phyloP scores from a whole-genome alignment of 2,329 filamentous ascomycete genomes.

The Sporothrix variecibatus region DNA sequence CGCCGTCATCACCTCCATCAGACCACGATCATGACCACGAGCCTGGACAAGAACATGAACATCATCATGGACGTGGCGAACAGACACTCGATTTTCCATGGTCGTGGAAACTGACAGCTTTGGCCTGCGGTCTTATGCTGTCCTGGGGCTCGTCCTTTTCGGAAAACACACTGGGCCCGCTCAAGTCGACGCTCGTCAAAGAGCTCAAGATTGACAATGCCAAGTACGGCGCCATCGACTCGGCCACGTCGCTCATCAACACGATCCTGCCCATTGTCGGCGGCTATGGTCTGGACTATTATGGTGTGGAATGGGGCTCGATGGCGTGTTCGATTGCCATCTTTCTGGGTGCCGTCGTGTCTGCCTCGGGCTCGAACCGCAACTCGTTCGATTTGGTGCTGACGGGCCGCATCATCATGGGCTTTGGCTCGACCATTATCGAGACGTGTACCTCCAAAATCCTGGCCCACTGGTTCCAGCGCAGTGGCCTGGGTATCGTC shows the following conservation, averaged over 20 bases:
- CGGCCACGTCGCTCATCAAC: slow-evolving; percentile 35
- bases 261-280: slow-evolving; percentile 35
- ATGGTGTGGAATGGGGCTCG: slow-evolving; percentile 36
- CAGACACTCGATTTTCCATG: slow-evolving; percentile 33
- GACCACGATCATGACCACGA: slow-evolving; percentile 7
- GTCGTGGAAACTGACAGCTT: slow-evolving; percentile 33
- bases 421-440: slow-evolving; percentile 36
- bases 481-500: slow-evolving; percentile 31
- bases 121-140: slow-evolving; percentile 32
- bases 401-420: slow-evolving; percentile 34
- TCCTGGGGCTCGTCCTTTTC: slow-evolving; percentile 36
- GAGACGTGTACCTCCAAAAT: slow-evolving; percentile 37
- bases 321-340: slow-evolving; percentile 33
- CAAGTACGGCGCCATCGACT: slow-evolving; percentile 33
- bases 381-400: slow-evolving; percentile 33
- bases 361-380: slow-evolving; percentile 33
- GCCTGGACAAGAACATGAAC: background rate
- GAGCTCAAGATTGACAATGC: slow-evolving; percentile 34
- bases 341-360: slow-evolving; percentile 34
- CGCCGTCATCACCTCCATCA: background rate
- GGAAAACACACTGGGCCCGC: slow-evolving; percentile 34
- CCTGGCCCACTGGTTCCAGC: slow-evolving; percentile 36
- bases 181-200: slow-evolving; percentile 32
- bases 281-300: slow-evolving; percentile 35
- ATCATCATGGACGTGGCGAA: background rate